Base-by-base conservation (phyloP, 1,284 basidiomycete genomes). In the Boletus semigastroideus region DNA sequence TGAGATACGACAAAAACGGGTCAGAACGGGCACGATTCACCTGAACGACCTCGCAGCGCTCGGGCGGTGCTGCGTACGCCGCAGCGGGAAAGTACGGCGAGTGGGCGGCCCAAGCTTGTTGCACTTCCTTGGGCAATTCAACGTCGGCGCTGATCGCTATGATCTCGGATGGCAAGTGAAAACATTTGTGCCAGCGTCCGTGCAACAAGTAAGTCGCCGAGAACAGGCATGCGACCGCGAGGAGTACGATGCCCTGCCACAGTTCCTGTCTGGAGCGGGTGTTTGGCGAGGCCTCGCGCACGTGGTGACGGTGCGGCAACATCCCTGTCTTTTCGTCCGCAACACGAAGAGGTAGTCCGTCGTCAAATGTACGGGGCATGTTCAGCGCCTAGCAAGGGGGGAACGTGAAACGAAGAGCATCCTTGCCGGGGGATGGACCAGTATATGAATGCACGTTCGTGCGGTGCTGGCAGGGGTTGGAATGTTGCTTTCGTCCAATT, bases 71-170 rank as follows among this genome's bases (percentile, higher is more conserved):
- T 3, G 55, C 47, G 59, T 86, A 87, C n/a, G 65, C 60, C 5
- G 69, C 73, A 5, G 74, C 74, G 2, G 82, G 62, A 52, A 75
- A 79, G 61, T 78, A 86, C 0, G 84, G 84, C 12, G 82, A 77
- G 60, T 85, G 85, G 47, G 78, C 72, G 8, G 75, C 80, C 84
- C 83, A 86, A 7, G 72, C 64, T 19, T 56, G 66, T 42, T 74
- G 66, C 5, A 68, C 49, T 5, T 56, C 52, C 52, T 63, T 54
- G 13, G 67, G 56, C 19, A 69, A 36, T 11, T 43, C 51, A 16
- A 51, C 1, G 5, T 47, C 45, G 4, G 30, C 19, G 4, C 47
- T 22, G 17, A 37, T 25, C 25, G 25, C 25, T 7, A 25, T 7
- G 25, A 25, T 17, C 27, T 40, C 30, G 12, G 30, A 28, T 4